Evolutionary conservation across 2,329 filamentous ascomycete species (phyloP).

Genomic region (Colletotrichum chlorophyti): DNA sequence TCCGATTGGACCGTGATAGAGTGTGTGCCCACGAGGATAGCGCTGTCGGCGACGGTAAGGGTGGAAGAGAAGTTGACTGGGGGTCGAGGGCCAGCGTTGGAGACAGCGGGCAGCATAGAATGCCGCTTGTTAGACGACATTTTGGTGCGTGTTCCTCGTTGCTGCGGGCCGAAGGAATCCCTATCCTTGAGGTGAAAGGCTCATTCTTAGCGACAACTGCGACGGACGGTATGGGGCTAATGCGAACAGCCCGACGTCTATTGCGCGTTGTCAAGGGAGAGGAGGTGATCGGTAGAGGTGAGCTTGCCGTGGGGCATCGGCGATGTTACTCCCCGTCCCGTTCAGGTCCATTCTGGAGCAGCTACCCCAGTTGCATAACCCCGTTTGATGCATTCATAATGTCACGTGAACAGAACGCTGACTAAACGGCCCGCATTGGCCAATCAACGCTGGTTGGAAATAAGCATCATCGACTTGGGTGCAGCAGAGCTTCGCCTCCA

Average conservation of each 20-base stretch:
- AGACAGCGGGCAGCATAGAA: constrained; percentile 61
- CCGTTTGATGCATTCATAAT: constrained; percentile 4
- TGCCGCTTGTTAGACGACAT: constrained; percentile 60
- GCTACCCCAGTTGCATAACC: constrained; percentile 18
- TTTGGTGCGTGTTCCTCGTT: neutral
- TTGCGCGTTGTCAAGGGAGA: constrained; percentile 14
- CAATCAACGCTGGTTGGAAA: constrained; percentile 43
- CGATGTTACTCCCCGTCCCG: neutral
- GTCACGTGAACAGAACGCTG: constrained; percentile 26
- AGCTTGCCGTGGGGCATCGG: constrained; percentile 8
- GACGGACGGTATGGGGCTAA: neutral
- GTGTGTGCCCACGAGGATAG: constrained; percentile 72
- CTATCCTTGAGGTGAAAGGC: constrained; percentile 1
- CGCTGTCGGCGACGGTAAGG: constrained; percentile 67
- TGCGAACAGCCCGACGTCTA: neutral
- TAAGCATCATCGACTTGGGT: constrained; percentile 28
- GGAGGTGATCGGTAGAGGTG: too few relatives aligned
- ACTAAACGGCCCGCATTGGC: constrained; percentile 43
- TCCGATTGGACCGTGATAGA: constrained; percentile 80
- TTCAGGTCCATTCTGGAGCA: neutral
- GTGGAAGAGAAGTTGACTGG: constrained; percentile 68
- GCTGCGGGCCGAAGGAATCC: constrained; percentile 16
- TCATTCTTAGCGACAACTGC: constrained; percentile 6
- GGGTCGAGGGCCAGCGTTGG: constrained; percentile 62
- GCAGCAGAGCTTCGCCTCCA: constrained; percentile 22